Evolutionary conservation across 257 asterid genomes (phyloP), one percentile per base, ranked within the genome.

Genomic region (Solanum microdontum): DNA sequence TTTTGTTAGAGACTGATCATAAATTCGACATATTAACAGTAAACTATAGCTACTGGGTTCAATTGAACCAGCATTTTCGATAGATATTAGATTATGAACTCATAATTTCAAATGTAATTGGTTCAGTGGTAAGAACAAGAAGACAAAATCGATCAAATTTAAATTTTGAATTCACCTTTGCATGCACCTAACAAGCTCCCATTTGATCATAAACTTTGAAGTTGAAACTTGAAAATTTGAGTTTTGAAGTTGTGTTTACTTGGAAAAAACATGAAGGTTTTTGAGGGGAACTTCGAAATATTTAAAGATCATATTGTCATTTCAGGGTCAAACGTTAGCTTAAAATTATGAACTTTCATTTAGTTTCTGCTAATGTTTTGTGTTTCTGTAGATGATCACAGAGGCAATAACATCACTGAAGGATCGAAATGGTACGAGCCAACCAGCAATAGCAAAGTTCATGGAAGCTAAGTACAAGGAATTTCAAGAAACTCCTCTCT

Each of bases 381-480:
- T 14, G 70, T 60, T 40, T 19, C 26, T 33, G 2, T 85, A 92
- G 96, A 93, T 93, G 94, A 91, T 92, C 72, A 86, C 85, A 19
- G 95, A 94, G 87, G 96, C 98, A 17, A 90, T 94, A 68, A 92
- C 91, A 6, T 37, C 93, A 2, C 88, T 92, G 89, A 94, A 94
- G 90, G 94, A 94, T 86, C 92, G 92, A 14, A 89, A 88, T 0
- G 95, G 96, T 0, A 91, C 95, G 0, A 94, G 95, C 92, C 96
- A 94, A 17, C 93, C 95, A 0, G 91, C 95, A 9, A 93, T 93
- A n/a, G 93, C 95, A 7, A 92, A 91, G 86, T 94, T 86, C 90
- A 87, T 93, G 0, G 91, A 92, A 75, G 93, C 87, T 2, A 90
- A 94, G 83, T 92, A 92, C 91, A 8, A 84, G 3, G 60, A 89